Evolutionary conservation across 768 basidiomycete genomes (phyloP).

Genomic region (Pisolithus albus): DNA sequence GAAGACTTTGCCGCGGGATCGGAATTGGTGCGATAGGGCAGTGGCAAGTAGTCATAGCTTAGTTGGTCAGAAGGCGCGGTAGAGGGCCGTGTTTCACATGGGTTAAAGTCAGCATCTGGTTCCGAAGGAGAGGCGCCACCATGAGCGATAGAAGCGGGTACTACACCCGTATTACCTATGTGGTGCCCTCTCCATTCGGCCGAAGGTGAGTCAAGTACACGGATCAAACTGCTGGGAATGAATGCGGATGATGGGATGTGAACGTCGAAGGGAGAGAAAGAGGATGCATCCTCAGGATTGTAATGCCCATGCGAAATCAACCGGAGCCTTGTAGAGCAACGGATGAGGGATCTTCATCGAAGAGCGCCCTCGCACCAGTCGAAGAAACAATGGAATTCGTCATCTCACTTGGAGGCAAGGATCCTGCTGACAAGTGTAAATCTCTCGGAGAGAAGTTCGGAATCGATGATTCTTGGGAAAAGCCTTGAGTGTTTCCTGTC

Average conservation of each 20-base stretch:
- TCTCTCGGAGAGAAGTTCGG: constrained; percentile 21
- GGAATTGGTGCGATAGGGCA: constrained; percentile 29
- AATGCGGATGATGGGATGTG: constrained; percentile 38
- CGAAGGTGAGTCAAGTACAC: constrained; percentile 44
- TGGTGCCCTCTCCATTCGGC: constrained; percentile 42
- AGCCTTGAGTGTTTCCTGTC: constrained; percentile 6
- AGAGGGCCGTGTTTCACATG: constrained; percentile 39
- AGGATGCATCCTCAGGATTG: constrained; percentile 11
- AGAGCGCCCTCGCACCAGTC: constrained; percentile 34
- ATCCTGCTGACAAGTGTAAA: constrained; percentile 26
- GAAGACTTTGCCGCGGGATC: constrained; percentile 25
- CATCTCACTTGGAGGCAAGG: constrained; percentile 14
- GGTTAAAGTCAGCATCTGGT: constrained; percentile 35
- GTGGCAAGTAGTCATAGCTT: constrained; percentile 16
- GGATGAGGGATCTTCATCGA: constrained; percentile 36
- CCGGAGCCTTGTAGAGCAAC: constrained; percentile 18
- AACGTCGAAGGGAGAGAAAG: constrained; percentile 53
- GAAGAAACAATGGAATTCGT: constrained; percentile 15
- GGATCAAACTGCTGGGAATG: constrained; percentile 49
- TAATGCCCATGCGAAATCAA: constrained; percentile 6
- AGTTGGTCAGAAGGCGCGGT: constrained; percentile 10
- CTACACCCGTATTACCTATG: constrained; percentile 10
- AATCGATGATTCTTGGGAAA: constrained; percentile 11
- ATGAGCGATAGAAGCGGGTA: constrained; percentile 37
- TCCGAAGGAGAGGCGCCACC: constrained; percentile 22